Evolutionary conservation across 83 land plant species (phyloP), one percentile per base, ranked within the genome.

Genomic region (Diphasiastrum complanatum): DNA sequence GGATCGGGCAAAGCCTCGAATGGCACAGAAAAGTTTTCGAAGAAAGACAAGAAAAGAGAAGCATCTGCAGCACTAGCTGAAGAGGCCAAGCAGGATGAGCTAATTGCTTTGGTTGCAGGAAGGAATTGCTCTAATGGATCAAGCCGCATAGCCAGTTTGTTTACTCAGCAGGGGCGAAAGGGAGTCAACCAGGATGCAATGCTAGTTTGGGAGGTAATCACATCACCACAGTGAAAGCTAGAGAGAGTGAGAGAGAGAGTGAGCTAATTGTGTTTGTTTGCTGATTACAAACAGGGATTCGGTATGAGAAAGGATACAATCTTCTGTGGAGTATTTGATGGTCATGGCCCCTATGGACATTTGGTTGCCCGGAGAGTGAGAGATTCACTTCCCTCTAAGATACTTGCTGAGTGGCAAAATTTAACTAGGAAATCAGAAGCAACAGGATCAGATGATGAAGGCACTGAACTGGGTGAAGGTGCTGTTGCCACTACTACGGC

Each of bases 151-250:
- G 20, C 28, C 34, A 10, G 59, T 27, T 19, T 55, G 11, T 55
- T 55, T 19, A 20, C 59, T 6, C 59, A 55, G 34, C 59, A 55
- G 31, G 59, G 59, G 11, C 20, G 59, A 12, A 55, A 55, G 34
- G 59, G 59, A 12, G 35, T 55, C 16, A 55, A 55, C 35, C 59
- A 55, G 35, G 59, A 55, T 30, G 59, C 59, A 11, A 55, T 55
- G 59, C 14, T 55, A 0, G 59, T 35, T 30, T 55, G 59, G 59
- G 59, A 55, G 59, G 59, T 55, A 55, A 55, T 8, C 14, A 14
- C 59, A 30, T 55, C 30, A 10, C 45, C 18, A 18, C 18, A 41
- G n/a, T 41, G 8, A 38, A 38, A 38, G 14, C 43, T 8, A 8
- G 14, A 8, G 43, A 8, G 43, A 14, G 8, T 38, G 8, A 14